These are phyloP conservation scores for Penicillium sp. DNA, from an alignment of 2,329 filamentous ascomycete genomes.

Conservation along the genomic window DNA sequence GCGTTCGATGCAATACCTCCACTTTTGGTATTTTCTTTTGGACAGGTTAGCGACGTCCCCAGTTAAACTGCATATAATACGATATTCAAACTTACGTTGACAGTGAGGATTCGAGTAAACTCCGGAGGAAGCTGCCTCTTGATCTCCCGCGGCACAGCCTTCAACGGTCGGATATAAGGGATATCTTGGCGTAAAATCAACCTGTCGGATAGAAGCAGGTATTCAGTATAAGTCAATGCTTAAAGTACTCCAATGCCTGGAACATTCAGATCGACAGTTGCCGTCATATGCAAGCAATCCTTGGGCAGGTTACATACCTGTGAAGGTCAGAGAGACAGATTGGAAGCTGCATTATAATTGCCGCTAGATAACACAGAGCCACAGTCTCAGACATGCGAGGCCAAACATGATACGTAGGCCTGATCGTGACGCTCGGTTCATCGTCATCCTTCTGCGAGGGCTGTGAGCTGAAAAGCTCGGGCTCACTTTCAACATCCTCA, in stretches of 20 bases:
- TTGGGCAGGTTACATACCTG: slow-evolving; percentile 31
- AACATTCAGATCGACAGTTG: not conserved
- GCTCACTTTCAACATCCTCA: slow-evolving; percentile 39
- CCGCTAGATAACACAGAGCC: slow-evolving; percentile 76
- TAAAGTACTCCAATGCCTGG: too few species aligned
- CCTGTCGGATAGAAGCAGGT: slow-evolving; percentile 14
- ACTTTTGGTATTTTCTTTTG: slow-evolving; percentile 43
- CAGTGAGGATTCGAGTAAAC: slow-evolving; percentile 43
- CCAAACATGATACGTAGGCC: slow-evolving; percentile 39
- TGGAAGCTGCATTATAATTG: slow-evolving; percentile 72
- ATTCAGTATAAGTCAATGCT: not conserved
- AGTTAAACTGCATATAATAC: not conserved
- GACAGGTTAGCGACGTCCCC: not conserved
- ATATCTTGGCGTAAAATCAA: slow-evolving; percentile 68
- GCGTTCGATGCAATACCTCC: slow-evolving; percentile 64
- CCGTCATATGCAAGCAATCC: not conserved
- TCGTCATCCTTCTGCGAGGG: slow-evolving; percentile 48
- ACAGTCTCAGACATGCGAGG: slow-evolving; percentile 75
- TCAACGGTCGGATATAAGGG: slow-evolving; percentile 66
- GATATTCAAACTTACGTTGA: slow-evolving; percentile 28
- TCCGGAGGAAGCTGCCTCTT: slow-evolving; percentile 45
- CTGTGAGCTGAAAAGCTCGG: slow-evolving; percentile 62
- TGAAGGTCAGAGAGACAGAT: slow-evolving; percentile 73
- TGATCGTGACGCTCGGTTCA: slow-evolving; percentile 34
- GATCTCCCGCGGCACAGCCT: slow-evolving; percentile 46